Conservation (phyloP, 768 basidiomycete species). For the Termitomyces sp. region DNA sequence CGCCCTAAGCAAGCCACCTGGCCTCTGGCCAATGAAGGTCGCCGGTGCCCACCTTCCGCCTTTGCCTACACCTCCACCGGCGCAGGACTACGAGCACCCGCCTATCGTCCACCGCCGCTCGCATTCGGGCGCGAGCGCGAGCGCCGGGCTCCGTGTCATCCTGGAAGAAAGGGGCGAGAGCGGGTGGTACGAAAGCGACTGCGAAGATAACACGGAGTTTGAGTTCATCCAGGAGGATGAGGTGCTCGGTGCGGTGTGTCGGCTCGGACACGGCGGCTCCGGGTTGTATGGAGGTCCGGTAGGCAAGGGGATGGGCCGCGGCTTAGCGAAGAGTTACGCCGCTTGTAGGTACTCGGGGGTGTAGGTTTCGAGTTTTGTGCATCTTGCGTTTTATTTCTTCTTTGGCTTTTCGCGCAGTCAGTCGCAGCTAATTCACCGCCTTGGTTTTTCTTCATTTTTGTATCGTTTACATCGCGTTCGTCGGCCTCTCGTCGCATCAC, state of each 20-base stretch:
- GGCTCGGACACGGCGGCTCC: background rate
- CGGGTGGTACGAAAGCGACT: slow-evolving; percentile 2
- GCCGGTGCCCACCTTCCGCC: background rate
- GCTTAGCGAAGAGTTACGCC: slow-evolving; percentile 6
- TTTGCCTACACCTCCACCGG: background rate
- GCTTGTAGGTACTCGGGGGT: background rate
- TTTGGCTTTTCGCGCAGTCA: too few relatives aligned
- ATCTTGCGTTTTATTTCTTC: too few relatives aligned
- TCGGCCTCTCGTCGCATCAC: too few relatives aligned
- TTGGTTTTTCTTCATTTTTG: too few relatives aligned
- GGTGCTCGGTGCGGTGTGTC: slow-evolving; percentile 1
- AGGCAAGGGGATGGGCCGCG: slow-evolving; percentile 2
- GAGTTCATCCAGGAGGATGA: slow-evolving; percentile 5
- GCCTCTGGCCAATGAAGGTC: background rate
- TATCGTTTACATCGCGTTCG: too few relatives aligned
- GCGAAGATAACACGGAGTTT: background rate
- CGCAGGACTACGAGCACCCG: background rate
- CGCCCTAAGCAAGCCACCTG: background rate
- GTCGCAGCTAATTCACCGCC: too few relatives aligned
- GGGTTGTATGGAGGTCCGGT: background rate
- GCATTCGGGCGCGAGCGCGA: background rate
- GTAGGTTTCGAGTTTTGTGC: too few relatives aligned
- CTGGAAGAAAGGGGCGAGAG: slow-evolving; percentile 3
- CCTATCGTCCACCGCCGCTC: slow-evolving; percentile 6
- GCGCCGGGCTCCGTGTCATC: background rate